A percentile compares a stretch with the other conserved stretches of the same genome.
These are phyloP conservation scores for Saturnispora gosingensis DNA, from an alignment of 805 yeast genomes.

Conservation along the genomic window DNA sequence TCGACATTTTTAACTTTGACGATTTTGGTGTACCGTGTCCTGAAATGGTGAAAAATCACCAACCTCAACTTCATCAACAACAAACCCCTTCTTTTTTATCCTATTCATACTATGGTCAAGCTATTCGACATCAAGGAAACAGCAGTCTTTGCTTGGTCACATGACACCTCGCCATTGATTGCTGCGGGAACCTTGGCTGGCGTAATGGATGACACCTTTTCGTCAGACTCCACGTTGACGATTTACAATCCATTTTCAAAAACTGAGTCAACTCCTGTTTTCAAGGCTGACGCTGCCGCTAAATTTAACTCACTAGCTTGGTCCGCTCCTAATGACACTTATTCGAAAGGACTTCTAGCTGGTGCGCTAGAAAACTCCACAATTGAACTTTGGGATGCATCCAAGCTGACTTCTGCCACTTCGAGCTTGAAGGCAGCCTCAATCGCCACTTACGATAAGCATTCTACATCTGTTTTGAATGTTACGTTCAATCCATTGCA, in stretches of 20 bases:
- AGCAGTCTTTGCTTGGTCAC: conserved; percentile 96
- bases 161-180: conserved; percentile 59
- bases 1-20: not conserved
- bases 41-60: not conserved
- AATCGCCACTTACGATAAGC: conserved; percentile 46
- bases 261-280: conserved; percentile 28
- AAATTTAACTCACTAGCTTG: conserved; percentile 78
- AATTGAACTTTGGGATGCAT: conserved; percentile 69
- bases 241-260: conserved; percentile 59
- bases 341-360: conserved; percentile 54
- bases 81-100: conserved; percentile 3
- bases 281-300: conserved; percentile 39
- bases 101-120: conserved; percentile 50
- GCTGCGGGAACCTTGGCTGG: conserved; percentile 97
- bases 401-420: conserved; percentile 34
- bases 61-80: conserved; percentile 12
- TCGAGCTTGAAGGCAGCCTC: conserved; percentile 33
- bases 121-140: conserved; percentile 76
- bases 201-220: conserved; percentile 81
- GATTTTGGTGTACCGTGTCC: not conserved
- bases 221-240: conserved; percentile 68
- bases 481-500: conserved; percentile 73
- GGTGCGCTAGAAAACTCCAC: conserved; percentile 85
- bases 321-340: conserved; percentile 48
- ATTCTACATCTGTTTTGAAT: conserved; percentile 60